Evolutionary conservation across 768 basidiomycete species (phyloP), one percentile per base, ranked within the genome.

Genomic region (Phaeotremella fagi): DNA sequence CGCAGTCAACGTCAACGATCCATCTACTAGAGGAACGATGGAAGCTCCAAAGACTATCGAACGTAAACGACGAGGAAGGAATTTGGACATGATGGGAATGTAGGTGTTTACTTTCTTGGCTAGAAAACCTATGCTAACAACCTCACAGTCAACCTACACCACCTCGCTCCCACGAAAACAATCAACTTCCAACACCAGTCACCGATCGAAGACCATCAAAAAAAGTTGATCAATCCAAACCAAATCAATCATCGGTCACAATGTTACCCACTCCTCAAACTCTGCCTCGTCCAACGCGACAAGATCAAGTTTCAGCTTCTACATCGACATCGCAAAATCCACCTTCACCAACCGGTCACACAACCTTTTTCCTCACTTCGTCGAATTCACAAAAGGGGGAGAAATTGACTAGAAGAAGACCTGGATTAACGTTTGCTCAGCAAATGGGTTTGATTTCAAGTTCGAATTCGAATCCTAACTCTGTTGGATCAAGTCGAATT

Each of bases 351-450:
- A 60, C 48, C 11, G 64, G 64, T 18, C 68, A 66, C 47, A 70
- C 64, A 9, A 66, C 64, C 6, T 66, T 66, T 50, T 64, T 62
- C 60, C 62, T 62, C 31, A 57, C 67, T 12, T 38, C 42, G 18
- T 25, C 54, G 2, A 28, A 50, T n/a, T 28, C 45, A 1, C n/a
- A 44, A 4, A 27, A 56, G 26, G 43, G 29, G 15, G 58, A 61
- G 31, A 45, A 20, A 11, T 36, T 45, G 14, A 55, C 61, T 11
- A 43, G 68, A 0, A 54, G 68, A 15, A 35, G 68, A 45, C 68
- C 68, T 12, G 68, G 68, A 5, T 43, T 70, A 50, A 66, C 68
- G 0, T 70, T 70, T 37, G 62, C 61, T 15, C 64, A 66, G 46
- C 68, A 70, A 45, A 70, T 70, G 68, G 68, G 68, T 5, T 45